Base-by-base conservation (phyloP, 2,329 filamentous ascomycete species). In the Fusarium annulatum region DNA sequence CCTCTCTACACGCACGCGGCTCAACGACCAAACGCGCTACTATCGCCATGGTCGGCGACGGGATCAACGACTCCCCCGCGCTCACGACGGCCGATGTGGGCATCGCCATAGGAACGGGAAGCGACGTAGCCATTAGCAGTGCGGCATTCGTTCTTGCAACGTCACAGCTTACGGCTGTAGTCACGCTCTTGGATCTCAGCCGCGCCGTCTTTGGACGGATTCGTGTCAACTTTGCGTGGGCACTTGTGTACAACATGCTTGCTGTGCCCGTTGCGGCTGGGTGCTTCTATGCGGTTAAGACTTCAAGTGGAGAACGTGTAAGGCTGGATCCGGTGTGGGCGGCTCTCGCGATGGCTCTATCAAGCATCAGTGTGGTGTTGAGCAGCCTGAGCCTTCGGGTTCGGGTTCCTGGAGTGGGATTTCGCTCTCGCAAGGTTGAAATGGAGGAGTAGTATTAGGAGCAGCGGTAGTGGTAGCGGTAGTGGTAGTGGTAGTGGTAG, bases 301-400 rank as follows among this genome's bases (percentile, higher is more conserved):
- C 85, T 52, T 80, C 81, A 7, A 77, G 79, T 4, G 87, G 86
- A 4, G 79, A 80, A 36, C 92, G 93, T 79, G 82, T 94, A 26
- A 84, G 88, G 68, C 83, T 95, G 52, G 91, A 94, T 80, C 93
- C 93, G 0, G 93, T 93, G 3, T 98, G 95, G 95, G 96, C 95
- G 9, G 92, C 91, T 74, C 83, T 97, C 80, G 95, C 95, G 2
- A 98, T 98, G 96, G 96, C 96, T 33, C 82, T 95, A 81, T 97
- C 95, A 82, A 96, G 93, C 81, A 91, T 98, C 74, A 96, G 93
- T 78, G 95, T 98, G 51, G 93, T 98, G 57, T 84, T 90, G 79
- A 97, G 94, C 80, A 96, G 93, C 84, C 82, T 97, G 78, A 86
- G 91, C 56, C 82, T 98, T 84, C 89, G 91, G 79, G 87, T 81